phyloP scores from a whole-genome alignment of 176 grass and related monocot species.

The Alloteropsis semialata region DNA sequence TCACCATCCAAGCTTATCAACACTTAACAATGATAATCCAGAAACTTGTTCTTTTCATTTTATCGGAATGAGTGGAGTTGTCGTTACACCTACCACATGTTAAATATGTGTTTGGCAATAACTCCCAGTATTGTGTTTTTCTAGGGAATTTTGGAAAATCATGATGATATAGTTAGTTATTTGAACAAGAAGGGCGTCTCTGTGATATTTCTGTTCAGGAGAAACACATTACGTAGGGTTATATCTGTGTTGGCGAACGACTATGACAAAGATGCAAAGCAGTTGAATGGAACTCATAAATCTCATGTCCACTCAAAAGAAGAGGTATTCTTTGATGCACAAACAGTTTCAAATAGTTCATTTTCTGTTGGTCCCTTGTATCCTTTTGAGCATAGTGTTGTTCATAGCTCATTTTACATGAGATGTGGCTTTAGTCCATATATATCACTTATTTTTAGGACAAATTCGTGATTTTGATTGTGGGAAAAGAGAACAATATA shows the following conservation, averaged over 20 bases:
- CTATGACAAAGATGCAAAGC: slow-evolving; percentile 87
- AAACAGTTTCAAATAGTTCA: background rate
- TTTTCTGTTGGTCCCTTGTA: background rate
- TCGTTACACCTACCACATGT: background rate
- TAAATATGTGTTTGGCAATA: slow-evolving; percentile 6
- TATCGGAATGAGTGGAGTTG: background rate
- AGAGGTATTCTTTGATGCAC: slow-evolving; percentile 53
- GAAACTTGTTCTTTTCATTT: background rate
- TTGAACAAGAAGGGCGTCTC: slow-evolving; percentile 85
- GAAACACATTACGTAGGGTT: slow-evolving; percentile 75
- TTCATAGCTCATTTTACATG: background rate
- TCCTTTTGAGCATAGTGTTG: background rate
- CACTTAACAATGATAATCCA: background rate
- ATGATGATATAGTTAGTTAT: slow-evolving; percentile 67
- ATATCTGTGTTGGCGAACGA: slow-evolving; percentile 88
- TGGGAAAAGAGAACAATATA: background rate
- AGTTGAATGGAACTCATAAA: slow-evolving; percentile 96
- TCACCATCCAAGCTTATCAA: background rate
- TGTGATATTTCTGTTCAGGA: slow-evolving; percentile 87
- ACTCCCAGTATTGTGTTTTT: slow-evolving; percentile 28
- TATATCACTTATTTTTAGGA: background rate
- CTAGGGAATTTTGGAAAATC: slow-evolving; percentile 76
- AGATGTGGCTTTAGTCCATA: background rate
- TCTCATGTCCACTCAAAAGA: slow-evolving; percentile 90
- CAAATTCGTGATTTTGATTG: background rate